Base-by-base conservation (phyloP, 495 filamentous ascomycete species). In the Cercophora newfieldiana region DNA sequence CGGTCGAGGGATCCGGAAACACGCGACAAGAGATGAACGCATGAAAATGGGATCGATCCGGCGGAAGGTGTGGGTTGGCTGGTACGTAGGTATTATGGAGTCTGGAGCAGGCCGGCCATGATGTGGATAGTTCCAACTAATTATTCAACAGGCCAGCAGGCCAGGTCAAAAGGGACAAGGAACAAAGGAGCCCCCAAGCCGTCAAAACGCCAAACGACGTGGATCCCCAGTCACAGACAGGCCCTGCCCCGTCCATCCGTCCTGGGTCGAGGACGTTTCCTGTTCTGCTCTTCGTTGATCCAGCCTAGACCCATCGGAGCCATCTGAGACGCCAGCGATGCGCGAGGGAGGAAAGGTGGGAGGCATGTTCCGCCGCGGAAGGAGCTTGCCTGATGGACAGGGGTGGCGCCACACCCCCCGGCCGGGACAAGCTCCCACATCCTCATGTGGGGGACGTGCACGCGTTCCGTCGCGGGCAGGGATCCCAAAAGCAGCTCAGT, bases 311-410 rank as follows among this genome's bases (percentile, higher is more conserved):
- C 61, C 49, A 26, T 25, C 50, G 61, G 26, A 50, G 49, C 28
- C 19, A 54, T 44, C 61, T 63, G 61, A 63, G 61, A 63, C 61
- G 61, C 58, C 58, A 60, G 33, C 57, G 33, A 19, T n/a, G 47
- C 10, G 30, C 12, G 29, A 30, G 44, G 18, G n/a, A 18, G 44
- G 49, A 51, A 61, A 61, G 31, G 29, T 49, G 16, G 8, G 48
- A 53, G 48, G 50, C 50, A 63, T 49, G 50, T 55, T 63, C 49
- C 49, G 49, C 21, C 10, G 49, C 49, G 61, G 37, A 55, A 63
- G 37, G 59, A 62, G 44, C 25, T 51, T 29, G 44, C 59, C 30
- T 62, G 58, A 60, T 62, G 37, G 31, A 18, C 57, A 44, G 29
- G 33, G 33, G 50, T 7, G 2, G 24, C 19, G n/a, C 37, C 59